These are phyloP conservation scores for Aquilaria sinensis DNA, from an alignment of 345 rosid genomes.

Conservation along the genomic window DNA sequence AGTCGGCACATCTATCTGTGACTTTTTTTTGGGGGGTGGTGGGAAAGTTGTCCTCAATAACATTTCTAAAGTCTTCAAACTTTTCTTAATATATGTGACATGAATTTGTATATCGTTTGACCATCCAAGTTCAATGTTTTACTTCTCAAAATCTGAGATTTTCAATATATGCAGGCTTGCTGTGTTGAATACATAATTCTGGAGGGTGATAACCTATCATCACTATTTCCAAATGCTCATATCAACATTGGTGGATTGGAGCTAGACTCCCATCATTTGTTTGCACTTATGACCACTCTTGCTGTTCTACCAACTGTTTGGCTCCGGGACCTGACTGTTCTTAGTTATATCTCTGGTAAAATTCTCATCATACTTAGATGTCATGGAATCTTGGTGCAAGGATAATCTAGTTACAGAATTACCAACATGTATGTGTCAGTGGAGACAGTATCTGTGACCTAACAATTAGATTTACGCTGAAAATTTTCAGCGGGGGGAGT, in stretches of 20 bases:
- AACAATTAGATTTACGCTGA: neutral
- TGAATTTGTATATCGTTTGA: too few relatives aligned
- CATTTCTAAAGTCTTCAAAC: too few relatives aligned
- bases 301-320: constrained; percentile 89
- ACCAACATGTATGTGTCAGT: too few relatives aligned
- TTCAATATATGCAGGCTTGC: constrained; percentile 54
- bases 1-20: too few relatives aligned
- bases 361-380: neutral
- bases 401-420: neutral
- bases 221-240: constrained; percentile 78
- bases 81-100: too few relatives aligned
- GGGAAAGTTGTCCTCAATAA: too few relatives aligned
- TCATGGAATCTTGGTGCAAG: neutral
- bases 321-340: constrained; percentile 83
- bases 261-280: constrained; percentile 52
- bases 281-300: constrained; percentile 60
- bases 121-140: too few relatives aligned
- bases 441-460: too few relatives aligned
- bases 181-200: constrained; percentile 86
- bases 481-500: constrained; percentile 82
- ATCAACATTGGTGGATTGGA: constrained; percentile 51
- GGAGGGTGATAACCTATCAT: constrained; percentile 83
- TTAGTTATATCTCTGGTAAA: constrained; percentile 89
- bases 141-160: constrained; percentile 3
- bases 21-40: too few relatives aligned